Evolutionary conservation across 805 yeast species (phyloP).

Genomic region (Kluyveromyces siamensis): DNA sequence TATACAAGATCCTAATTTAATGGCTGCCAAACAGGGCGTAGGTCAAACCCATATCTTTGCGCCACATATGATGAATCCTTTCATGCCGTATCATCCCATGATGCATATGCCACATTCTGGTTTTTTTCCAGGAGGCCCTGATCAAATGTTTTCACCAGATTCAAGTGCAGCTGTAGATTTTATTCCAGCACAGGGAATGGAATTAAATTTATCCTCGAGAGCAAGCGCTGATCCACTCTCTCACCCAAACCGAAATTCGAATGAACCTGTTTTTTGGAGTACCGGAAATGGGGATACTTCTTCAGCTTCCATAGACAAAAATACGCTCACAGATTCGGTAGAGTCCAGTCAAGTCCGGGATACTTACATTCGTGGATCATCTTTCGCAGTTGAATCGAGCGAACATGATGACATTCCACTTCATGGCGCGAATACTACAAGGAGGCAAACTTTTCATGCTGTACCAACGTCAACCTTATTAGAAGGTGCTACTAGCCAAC

Average conservation of each 20-base stretch:
- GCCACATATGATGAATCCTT: conserved; percentile 2
- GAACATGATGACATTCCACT: not conserved
- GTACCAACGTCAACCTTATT: conserved; percentile 18
- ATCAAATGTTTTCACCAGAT: conserved; percentile 1
- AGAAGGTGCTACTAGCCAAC: conserved; percentile 1
- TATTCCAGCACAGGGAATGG: not conserved
- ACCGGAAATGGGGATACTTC: not conserved
- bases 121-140: not conserved
- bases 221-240: not conserved
- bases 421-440: conserved; percentile 9
- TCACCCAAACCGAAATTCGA: not conserved
- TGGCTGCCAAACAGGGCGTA: not conserved
- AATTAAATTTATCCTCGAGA: not conserved
- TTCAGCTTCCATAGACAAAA: not conserved
- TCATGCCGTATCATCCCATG: conserved; percentile 3
- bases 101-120: conserved; percentile 3
- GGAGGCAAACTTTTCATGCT: conserved; percentile 29
- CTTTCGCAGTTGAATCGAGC: not conserved
- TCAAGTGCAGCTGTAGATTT: conserved; percentile 3
- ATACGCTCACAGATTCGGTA: not conserved
- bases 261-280: not conserved
- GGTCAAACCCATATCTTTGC: not conserved
- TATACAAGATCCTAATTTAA: not conserved
- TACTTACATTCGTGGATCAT: conserved; percentile 2
- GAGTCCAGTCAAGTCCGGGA: not conserved